These are phyloP conservation scores for Takashimella tepidaria DNA, from an alignment of 1,284 basidiomycete genomes.

Conservation along the genomic window DNA sequence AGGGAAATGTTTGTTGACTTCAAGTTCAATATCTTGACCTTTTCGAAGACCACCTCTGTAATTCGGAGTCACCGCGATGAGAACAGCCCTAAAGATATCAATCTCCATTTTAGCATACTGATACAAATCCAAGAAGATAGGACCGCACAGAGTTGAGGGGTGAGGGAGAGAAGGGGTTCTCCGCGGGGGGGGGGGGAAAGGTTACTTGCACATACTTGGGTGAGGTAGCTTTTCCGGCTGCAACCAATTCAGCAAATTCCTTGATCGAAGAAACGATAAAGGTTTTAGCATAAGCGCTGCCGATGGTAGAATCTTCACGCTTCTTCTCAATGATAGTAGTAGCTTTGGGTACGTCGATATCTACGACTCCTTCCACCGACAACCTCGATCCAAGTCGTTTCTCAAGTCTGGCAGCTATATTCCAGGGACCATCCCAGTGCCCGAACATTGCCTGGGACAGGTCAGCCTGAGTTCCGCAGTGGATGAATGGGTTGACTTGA, in stretches of 20 bases:
- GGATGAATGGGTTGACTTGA: background rate
- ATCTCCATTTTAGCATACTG: background rate
- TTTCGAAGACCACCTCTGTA: slow-evolving; percentile 71
- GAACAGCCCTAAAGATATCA: slow-evolving; percentile 57
- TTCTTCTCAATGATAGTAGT: slow-evolving; percentile 74
- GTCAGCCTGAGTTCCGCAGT: too few relatives aligned
- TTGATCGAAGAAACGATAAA: slow-evolving; percentile 75
- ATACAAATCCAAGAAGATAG: background rate
- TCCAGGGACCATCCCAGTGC: slow-evolving; percentile 28
- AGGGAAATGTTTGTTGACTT: slow-evolving; percentile 81
- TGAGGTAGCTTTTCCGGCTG: slow-evolving; percentile 44
- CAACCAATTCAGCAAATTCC: slow-evolving; percentile 55
- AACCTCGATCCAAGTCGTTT: slow-evolving; percentile 82
- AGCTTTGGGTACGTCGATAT: slow-evolving; percentile 77
- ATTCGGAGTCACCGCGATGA: slow-evolving; percentile 86
- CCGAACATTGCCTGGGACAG: background rate
- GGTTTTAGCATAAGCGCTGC: slow-evolving; percentile 81
- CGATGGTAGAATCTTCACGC: slow-evolving; percentile 74
- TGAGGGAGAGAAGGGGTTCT: background rate
- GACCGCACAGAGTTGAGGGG: background rate
- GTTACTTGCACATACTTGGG: slow-evolving; percentile 47
- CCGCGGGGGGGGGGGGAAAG: background rate
- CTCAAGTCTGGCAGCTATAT: slow-evolving; percentile 34
- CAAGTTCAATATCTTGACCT: slow-evolving; percentile 79
- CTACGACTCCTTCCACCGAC: slow-evolving; percentile 87